Conservation (phyloP, 2,329 filamentous ascomycete genomes). For the Pseudogymnoascus sp. region DNA sequence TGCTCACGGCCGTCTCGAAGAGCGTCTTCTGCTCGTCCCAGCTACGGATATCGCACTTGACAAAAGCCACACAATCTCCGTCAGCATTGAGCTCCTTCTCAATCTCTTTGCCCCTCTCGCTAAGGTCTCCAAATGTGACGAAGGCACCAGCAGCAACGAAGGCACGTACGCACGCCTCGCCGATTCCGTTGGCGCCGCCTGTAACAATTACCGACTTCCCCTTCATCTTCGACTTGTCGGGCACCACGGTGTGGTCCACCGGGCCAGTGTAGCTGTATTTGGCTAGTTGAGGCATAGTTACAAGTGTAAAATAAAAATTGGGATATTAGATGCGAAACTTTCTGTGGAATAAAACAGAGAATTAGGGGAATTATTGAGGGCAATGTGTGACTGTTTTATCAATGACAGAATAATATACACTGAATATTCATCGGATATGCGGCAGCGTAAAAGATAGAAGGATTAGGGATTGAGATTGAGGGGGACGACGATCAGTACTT, state of each 20-base stretch:
- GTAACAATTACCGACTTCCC: constrained; percentile 45
- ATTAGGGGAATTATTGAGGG: background rate
- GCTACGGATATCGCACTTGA: constrained; percentile 38
- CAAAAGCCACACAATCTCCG: constrained; percentile 26
- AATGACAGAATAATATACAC: background rate
- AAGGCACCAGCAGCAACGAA: constrained; percentile 34
- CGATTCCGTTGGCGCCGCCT: constrained; percentile 37
- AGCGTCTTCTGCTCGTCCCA: constrained; percentile 40
- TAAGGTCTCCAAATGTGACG: constrained; percentile 38
- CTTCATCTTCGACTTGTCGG: constrained; percentile 34
- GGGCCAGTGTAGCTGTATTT: constrained; percentile 32
- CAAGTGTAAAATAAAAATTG: background rate
- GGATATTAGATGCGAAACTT: background rate
- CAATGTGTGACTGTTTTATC: background rate
- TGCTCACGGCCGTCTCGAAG: constrained; percentile 36
- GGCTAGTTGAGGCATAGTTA: background rate
- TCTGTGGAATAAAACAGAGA: background rate
- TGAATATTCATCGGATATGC: background rate
- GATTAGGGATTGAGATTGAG: background rate
- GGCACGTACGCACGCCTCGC: constrained; percentile 29
- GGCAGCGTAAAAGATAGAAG: background rate
- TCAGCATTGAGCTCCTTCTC: constrained; percentile 28
- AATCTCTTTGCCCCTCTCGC: constrained; percentile 25
- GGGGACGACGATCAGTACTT: background rate
- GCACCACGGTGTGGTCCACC: constrained; percentile 31